These are phyloP conservation scores for Camellia oleifera DNA, from an alignment of 179 eudicot species.

Conservation along the genomic window DNA sequence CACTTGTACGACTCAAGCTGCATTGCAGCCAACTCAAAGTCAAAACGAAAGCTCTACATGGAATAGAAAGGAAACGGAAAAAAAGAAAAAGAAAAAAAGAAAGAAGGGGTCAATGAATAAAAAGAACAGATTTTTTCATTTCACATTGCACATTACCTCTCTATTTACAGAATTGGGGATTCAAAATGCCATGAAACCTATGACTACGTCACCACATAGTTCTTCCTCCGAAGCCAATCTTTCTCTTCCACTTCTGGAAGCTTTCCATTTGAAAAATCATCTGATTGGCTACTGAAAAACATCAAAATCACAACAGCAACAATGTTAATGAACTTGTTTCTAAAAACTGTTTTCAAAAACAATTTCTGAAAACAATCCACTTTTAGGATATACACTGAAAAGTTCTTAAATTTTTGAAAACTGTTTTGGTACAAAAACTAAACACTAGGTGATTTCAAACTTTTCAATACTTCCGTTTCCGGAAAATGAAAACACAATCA, in stretches of 20 bases:
- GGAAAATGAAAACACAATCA: too few species aligned
- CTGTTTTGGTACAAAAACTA: too few species aligned
- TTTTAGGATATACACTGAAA: too few species aligned
- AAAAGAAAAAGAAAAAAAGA: background rate
- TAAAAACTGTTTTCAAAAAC: background rate
- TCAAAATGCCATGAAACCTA: constrained; percentile 17
- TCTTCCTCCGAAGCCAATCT: constrained; percentile 9
- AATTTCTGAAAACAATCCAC: too few species aligned
- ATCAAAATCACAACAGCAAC: background rate
- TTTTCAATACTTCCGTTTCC: too few species aligned
- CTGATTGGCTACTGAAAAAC: constrained; percentile 1
- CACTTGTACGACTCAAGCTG: background rate
- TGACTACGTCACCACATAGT: too few species aligned
- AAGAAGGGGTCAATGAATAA: constrained; percentile 24
- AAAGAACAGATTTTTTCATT: constrained; percentile 14
- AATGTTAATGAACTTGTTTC: too few species aligned
- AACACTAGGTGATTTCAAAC: background rate
- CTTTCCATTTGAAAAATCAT: background rate
- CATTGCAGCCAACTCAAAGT: background rate
- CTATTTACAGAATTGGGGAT: constrained; percentile 35
- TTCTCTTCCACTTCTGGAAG: background rate
- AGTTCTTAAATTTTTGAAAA: too few species aligned
- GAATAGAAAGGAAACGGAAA: background rate
- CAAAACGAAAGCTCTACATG: constrained; percentile 1
- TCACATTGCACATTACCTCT: constrained; percentile 18